These are phyloP conservation scores for Candida endomychidarum DNA, from an alignment of 805 yeast species.

Conservation along the genomic window DNA sequence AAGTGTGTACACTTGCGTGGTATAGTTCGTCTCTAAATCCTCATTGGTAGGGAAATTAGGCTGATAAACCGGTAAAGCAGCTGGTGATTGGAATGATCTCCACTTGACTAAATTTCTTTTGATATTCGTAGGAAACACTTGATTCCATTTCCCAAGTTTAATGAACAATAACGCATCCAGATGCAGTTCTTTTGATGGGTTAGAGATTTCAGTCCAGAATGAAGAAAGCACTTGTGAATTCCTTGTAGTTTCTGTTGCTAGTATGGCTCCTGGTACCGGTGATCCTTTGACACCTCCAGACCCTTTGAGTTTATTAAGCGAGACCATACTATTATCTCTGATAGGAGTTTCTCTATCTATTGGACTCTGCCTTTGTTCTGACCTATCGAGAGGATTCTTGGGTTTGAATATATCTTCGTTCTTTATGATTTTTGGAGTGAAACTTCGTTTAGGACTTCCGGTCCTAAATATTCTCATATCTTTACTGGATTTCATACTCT, in stretches of 20 bases:
- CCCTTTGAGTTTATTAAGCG: constrained; percentile 6
- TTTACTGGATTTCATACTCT: constrained; percentile 3
- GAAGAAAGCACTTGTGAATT: too few species aligned
- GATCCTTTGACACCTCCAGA: not conserved
- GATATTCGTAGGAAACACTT: constrained; percentile 76
- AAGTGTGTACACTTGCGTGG: constrained; percentile 82
- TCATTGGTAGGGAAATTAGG: constrained; percentile 69
- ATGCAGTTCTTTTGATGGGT: constrained; percentile 72
- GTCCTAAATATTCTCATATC: constrained; percentile 1
- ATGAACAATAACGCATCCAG: constrained; percentile 54
- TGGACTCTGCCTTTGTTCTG: too few species aligned
- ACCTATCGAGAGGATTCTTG: too few species aligned
- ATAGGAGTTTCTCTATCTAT: not conserved
- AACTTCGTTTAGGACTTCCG: not conserved
- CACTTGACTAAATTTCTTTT: constrained; percentile 76
- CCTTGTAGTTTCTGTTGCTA: too few species aligned
- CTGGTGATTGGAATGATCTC: constrained; percentile 92
- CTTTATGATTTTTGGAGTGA: constrained; percentile 11
- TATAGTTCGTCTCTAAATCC: constrained; percentile 70
- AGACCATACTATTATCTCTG: constrained; percentile 4
- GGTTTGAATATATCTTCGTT: constrained; percentile 14
- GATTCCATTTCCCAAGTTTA: constrained; percentile 86
- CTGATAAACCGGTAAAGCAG: constrained; percentile 82
- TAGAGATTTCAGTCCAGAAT: constrained; percentile 44
- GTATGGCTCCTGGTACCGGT: too few species aligned